Evolutionary conservation across 768 basidiomycete genomes (phyloP), one percentile per base, ranked within the genome.

Genomic region (Rhizopogon sp.): DNA sequence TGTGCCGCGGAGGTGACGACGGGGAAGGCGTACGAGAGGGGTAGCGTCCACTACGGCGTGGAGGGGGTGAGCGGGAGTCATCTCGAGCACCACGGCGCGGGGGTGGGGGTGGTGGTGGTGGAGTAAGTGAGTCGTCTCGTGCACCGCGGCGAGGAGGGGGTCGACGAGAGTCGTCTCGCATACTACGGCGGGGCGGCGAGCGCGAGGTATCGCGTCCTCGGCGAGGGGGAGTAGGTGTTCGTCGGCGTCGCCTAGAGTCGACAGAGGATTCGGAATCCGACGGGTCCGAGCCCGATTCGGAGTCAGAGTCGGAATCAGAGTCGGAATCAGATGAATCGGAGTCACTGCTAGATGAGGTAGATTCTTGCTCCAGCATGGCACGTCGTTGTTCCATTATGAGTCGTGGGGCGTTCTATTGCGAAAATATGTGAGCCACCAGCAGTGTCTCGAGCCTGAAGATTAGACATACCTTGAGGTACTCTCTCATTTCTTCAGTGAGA

Each of bases 401-500:
- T 43, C 84, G 82, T 2, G 96, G 96, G 1, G 93, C 94, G 62
- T 95, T 95, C 93, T 93, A 62, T 3, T 11, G n/a, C 35, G n/a
- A 56, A 39, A 8, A 42, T 33, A n/a, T 33, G 20, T 57, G 43
- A 62, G 58, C 46, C 41, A 54, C 20, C 55, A 37, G 25, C 14
- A 53, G 35, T 37, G 20, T 11, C 28, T 42, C 5, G 22, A 22
- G 25, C 20, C 28, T n/a, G 33, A 43, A 17, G 51, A 13, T 20
- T 43, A 62, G 57, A 75, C 81, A 43, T 61, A 89, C 91, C 78
- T 96, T 93, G 57, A 99, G 75, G 66, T 93, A 95, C 66, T 95
- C 94, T 67, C 97, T 80, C 97, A 98, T 98, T 31, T 89, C 89
- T 70, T 98, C 95, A 1, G 97, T 99, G 57, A 98, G 68, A 22